Evolutionary conservation across 306 rosid species (phyloP), one percentile per base, ranked within the genome.

Genomic region (Potentilla sterilis): DNA sequence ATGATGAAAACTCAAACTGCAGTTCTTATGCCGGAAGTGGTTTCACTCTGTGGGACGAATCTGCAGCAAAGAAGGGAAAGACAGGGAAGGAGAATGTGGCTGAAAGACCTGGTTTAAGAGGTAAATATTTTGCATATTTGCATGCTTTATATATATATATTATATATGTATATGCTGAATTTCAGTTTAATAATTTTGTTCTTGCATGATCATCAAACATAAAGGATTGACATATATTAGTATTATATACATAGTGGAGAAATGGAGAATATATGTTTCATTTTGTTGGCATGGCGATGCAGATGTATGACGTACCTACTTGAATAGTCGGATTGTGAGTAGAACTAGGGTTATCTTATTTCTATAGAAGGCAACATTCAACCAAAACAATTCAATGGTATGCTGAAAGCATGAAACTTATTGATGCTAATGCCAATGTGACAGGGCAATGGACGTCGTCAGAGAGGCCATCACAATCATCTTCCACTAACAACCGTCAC

Each of bases 11-110:
- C 80, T 96, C 99, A 35, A 90, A 90, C 86, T 79, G 94, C 82
- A 92, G 91, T 79, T 95, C 97, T 69, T 89, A 87, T 65, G 74
- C 95, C 1, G 96, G 91, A 79, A 87, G 96, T 78, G 99, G 97
- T 52, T 96, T 96, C 86, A 82, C 92, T 74, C 71, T 92, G 83
- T 96, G 99, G 99, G 99, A 90, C 46, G 98, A 92, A 79, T 85
- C 94, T 78, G 87, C 88, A 6, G 80, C 55, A 8, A 90, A 88
- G 58, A 90, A 86, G 89, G 98, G 98, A 89, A 89, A 89, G 88
- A 82, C 91, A 82, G 89, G 93, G 87, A 96, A 92, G 88, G 98
- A 94, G 92, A 92, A 92, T 87, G 67, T 80, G 79, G 87, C 74
- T 46, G 95, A 86, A 47, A 87, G 80, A 61, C 81, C 88, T 70